phyloP scores from a whole-genome alignment of 1,284 basidiomycete species.

The Moniliophthora roreri region DNA sequence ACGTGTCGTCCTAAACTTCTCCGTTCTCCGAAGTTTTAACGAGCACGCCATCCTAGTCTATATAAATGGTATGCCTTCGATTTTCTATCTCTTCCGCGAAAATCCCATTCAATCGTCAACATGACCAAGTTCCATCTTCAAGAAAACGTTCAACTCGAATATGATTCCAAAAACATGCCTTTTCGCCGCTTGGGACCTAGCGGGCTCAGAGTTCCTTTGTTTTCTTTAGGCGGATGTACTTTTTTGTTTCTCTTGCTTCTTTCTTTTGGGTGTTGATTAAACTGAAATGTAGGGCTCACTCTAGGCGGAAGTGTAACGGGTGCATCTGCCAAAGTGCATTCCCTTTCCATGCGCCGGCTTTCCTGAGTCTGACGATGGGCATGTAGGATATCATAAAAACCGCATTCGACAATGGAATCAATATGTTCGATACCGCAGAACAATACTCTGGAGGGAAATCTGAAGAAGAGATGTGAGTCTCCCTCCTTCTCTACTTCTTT shows the following conservation, averaged over 20 bases:
- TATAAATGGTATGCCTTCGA: too few relatives aligned
- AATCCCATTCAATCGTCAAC: too few relatives aligned
- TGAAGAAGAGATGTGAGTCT: constrained; percentile 58
- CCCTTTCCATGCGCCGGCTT: background rate
- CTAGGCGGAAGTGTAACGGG: constrained; percentile 69
- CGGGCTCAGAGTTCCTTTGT: constrained; percentile 76
- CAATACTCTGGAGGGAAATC: constrained; percentile 69
- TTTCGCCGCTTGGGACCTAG: constrained; percentile 75
- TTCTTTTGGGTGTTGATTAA: background rate
- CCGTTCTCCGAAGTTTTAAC: too few relatives aligned
- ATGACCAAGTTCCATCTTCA: background rate
- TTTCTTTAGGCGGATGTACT: constrained; percentile 81
- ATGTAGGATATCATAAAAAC: constrained; percentile 59
- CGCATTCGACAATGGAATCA: constrained; percentile 69
- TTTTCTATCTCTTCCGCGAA: too few relatives aligned
- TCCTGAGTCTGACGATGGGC: constrained; percentile 2
- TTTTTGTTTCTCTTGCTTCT: constrained; percentile 8
- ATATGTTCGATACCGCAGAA: constrained; percentile 60
- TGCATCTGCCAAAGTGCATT: constrained; percentile 63
- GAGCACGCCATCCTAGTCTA: too few relatives aligned
- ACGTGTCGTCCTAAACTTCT: too few relatives aligned
- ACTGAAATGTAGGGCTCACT: constrained; percentile 56
- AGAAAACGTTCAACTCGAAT: constrained; percentile 28
- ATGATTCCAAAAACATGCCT: constrained; percentile 66
- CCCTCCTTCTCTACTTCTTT: too few relatives aligned